Base-by-base conservation (phyloP, 805 yeast genomes). In the Nematodospora valgi region DNA sequence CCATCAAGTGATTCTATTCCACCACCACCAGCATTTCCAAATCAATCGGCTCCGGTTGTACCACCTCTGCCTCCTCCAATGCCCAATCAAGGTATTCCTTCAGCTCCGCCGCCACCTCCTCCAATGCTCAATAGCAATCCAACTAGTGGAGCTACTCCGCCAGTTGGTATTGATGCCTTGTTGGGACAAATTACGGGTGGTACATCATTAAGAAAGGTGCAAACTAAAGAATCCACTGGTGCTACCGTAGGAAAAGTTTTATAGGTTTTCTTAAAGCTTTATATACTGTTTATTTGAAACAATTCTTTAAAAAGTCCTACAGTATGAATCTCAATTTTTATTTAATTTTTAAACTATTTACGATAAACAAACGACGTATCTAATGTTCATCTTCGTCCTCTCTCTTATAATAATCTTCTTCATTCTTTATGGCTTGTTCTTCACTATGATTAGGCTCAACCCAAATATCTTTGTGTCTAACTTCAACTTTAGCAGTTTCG, bases 181-280 rank as follows among this genome's bases (percentile, higher is more conserved):
- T 59, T 80, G 35, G 79, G 80, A 3, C 79, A 80, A 51, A 80
- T 80, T 34, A 61, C 63, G 8, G 60, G 70, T 1, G 86, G 86
- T 3, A 65, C 56, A 24, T 33, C 65, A 2, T 65, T 80, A 51
- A 70, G 62, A 40, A 76, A 64, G 46, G 84, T 80, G 3, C 63
- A 64, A 35, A 73, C 72, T 4, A 54, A 58, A 21, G 68, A 74
- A 37, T 68, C 73, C 46, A 60, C 70, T 10, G 68, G 72, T 10
- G 65, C 69, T 9, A 49, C 55, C 6, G 79, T 70, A 14, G 83
- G 84, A 11, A 67, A 58, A 48, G 82, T 78, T 7, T 45, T 55
- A 30, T 54, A 43, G 37, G 19, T 21, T 23, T 20, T 21, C 6
- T 24, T 10, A 31, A 14, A 24, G 11, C 29, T 15, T 8, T 15